Conservation (phyloP, 805 yeast genomes). For the Starmera pachycereana region DNA sequence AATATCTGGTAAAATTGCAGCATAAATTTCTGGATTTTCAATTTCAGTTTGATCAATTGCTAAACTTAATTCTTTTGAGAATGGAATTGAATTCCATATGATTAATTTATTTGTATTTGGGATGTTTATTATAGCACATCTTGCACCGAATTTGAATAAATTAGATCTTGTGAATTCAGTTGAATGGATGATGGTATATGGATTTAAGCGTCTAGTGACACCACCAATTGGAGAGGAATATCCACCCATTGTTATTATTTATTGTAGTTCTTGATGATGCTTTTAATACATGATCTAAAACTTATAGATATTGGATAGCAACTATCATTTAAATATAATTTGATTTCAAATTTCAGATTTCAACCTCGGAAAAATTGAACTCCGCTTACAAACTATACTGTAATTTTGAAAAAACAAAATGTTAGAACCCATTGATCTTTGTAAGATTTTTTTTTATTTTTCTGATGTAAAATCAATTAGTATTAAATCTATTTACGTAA, state of each 20-base stretch:
- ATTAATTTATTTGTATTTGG: slow-evolving; percentile 23
- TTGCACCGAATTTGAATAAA: slow-evolving; percentile 25
- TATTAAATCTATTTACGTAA: no score
- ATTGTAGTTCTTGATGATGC: no score
- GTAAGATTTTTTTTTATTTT: no score
- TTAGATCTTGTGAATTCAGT: slow-evolving; percentile 22
- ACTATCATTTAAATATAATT: no score
- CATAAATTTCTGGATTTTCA: slow-evolving; percentile 28
- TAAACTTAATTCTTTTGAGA: slow-evolving; percentile 32
- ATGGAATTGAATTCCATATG: slow-evolving; percentile 53
- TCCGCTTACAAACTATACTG: no score
- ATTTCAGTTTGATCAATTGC: slow-evolving; percentile 27
- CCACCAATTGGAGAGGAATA: slow-evolving; percentile 30
- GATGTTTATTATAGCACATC: slow-evolving; percentile 27
- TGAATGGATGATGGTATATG: slow-evolving; percentile 24
- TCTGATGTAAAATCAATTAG: no score
- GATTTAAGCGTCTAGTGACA: slow-evolving; percentile 24
- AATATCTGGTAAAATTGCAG: slow-evolving; percentile 49
- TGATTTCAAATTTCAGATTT: no score
- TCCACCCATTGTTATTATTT: slow-evolving; percentile 10
- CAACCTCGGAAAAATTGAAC: no score
- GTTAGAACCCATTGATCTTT: no score
- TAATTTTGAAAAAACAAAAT: no score
- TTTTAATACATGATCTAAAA: no score
- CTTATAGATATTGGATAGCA: no score